Percentiles rank a stretch among this genome's conserved stretches.
These are phyloP conservation scores for Lindgomyces ingoldianus DNA, from an alignment of 495 filamentous ascomycete species.

Conservation along the genomic window DNA sequence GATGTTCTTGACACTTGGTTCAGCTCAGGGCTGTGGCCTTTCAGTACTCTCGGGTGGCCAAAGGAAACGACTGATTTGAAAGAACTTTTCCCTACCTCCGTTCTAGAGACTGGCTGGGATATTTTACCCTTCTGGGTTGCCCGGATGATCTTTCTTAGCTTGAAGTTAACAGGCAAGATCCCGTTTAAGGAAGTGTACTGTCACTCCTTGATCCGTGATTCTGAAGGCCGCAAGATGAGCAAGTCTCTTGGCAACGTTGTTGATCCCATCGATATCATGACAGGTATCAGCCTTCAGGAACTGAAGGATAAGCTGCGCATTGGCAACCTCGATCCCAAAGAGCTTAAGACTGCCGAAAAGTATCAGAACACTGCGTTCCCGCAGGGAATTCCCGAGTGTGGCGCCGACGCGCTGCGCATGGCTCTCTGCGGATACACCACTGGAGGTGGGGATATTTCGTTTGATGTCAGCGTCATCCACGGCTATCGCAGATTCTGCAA, in stretches of 20 bases:
- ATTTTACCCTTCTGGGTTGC: conserved; percentile 89
- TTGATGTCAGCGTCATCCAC: conserved; percentile 82
- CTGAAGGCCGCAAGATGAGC: conserved; percentile 80
- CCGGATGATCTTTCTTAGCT: conserved; percentile 77
- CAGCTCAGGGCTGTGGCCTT: conserved; percentile 77
- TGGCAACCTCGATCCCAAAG: conserved; percentile 74
- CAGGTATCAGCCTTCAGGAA: conserved; percentile 65
- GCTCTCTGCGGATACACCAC: conserved; percentile 81
- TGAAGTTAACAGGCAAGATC: conserved; percentile 75
- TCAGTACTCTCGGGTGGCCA: conserved; percentile 81
- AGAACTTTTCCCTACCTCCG: conserved; percentile 71
- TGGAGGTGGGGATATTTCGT: conserved; percentile 83
- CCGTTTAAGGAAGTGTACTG: conserved; percentile 81
- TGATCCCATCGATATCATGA: conserved; percentile 78
- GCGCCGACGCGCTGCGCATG: conserved; percentile 81
- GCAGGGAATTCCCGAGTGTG: conserved; percentile 83
- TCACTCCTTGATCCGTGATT: conserved; percentile 72
- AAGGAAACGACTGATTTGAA: conserved; percentile 30
- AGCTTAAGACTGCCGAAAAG: conserved; percentile 69
- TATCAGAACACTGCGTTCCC: conserved; percentile 81
- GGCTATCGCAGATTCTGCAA: conserved; percentile 88
- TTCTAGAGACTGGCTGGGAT: conserved; percentile 81
- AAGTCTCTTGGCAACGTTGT: conserved; percentile 84
- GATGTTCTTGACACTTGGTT: conserved; percentile 88
- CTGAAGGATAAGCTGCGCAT: conserved; percentile 70